Percentiles rank a stretch among this genome's conserved stretches.
These are phyloP conservation scores for Metschnikowia drakensbergensis DNA, from an alignment of 805 yeast species.

Conservation along the genomic window DNA sequence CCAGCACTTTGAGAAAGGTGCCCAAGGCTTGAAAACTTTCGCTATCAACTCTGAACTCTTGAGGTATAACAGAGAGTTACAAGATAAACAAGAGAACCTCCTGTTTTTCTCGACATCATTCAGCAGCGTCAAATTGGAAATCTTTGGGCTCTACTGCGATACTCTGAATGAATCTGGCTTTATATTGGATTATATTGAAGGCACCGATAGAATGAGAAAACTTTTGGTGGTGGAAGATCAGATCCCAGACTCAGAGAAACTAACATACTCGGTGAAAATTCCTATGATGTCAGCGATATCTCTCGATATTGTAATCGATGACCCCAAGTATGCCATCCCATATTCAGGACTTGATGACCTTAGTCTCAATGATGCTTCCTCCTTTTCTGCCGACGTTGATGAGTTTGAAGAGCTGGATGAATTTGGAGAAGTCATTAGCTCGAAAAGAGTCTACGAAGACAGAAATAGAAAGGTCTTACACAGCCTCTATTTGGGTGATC, in stretches of 20 bases:
- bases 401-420: slow-evolving; percentile 24
- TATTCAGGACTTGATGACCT: slow-evolving; percentile 25
- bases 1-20: slow-evolving; percentile 35
- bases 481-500: slow-evolving; percentile 65
- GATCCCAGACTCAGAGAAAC: slow-evolving; percentile 40
- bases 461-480: slow-evolving; percentile 71
- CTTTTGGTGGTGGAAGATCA: slow-evolving; percentile 55
- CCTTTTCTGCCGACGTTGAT: slow-evolving; percentile 15
- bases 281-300: slow-evolving; percentile 26
- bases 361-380: slow-evolving; percentile 18
- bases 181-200: slow-evolving; percentile 66
- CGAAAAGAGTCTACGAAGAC: slow-evolving; percentile 45
- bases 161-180: slow-evolving; percentile 27
- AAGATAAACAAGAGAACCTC: slow-evolving; percentile 63
- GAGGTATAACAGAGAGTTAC: slow-evolving; percentile 50
- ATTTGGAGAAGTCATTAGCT: slow-evolving; percentile 12
- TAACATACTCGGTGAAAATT: slow-evolving; percentile 39
- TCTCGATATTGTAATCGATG: slow-evolving; percentile 20
- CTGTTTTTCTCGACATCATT: slow-evolving; percentile 47
- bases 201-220: slow-evolving; percentile 62
- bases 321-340: slow-evolving; percentile 13
- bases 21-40: slow-evolving; percentile 28
- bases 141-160: slow-evolving; percentile 29
- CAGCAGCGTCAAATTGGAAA: slow-evolving; percentile 43
- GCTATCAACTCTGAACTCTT: slow-evolving; percentile 45